These are phyloP conservation scores for Suillus ampliporus DNA, from an alignment of 768 basidiomycete genomes.

Conservation along the genomic window DNA sequence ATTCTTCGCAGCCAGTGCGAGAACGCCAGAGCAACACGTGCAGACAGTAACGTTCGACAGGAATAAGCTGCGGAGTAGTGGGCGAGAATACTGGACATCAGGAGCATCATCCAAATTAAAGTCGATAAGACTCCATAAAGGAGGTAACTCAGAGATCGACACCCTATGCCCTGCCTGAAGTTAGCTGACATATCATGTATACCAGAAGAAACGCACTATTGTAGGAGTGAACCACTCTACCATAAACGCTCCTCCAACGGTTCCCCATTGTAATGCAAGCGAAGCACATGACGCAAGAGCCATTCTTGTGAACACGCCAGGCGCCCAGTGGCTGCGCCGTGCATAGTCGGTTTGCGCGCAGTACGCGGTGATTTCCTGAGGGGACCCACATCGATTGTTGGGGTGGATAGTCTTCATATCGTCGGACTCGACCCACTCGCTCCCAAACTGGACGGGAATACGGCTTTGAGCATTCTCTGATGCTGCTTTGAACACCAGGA, in stretches of 20 bases:
- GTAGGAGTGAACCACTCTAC: constrained; percentile 33
- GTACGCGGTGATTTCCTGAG: neutral
- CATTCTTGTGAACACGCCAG: constrained; percentile 22
- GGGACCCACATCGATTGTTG: constrained; percentile 14
- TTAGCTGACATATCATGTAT: neutral
- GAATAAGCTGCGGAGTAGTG: neutral
- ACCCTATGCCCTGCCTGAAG: constrained; percentile 22
- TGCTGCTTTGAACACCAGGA: neutral
- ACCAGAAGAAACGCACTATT: constrained; percentile 3
- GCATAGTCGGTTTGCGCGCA: constrained; percentile 4
- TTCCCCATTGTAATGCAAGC: constrained; percentile 31
- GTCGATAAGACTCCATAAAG: constrained; percentile 21
- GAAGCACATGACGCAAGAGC: constrained; percentile 27
- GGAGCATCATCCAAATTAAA: neutral
- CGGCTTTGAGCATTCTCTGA: constrained; percentile 15
- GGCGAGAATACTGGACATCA: neutral
- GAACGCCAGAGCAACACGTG: neutral
- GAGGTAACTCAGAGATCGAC: constrained; percentile 27
- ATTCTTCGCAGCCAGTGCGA: constrained; percentile 30
- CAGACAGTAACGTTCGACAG: neutral
- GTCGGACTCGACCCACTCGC: constrained; percentile 8
- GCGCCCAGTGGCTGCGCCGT: constrained; percentile 24
- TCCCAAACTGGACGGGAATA: constrained; percentile 11
- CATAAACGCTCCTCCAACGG: constrained; percentile 28
- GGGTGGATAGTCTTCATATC: constrained; percentile 5